Evolutionary conservation across 768 basidiomycete species (phyloP).

Genomic region (Serendipita indica): DNA sequence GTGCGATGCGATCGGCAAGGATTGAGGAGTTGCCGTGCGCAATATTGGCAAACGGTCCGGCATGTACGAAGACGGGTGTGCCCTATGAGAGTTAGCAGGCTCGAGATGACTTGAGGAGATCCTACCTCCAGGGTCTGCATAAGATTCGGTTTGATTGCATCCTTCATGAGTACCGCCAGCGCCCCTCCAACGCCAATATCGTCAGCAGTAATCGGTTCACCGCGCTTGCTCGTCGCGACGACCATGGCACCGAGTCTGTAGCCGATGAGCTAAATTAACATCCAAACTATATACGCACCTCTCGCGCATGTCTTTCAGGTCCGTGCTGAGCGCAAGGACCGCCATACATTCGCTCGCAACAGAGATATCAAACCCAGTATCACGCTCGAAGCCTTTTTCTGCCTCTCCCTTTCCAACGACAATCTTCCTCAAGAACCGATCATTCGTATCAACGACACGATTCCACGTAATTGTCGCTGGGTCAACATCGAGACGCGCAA

Average conservation of each 20-base stretch:
- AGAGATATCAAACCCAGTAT: conserved; percentile 90
- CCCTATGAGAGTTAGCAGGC: conserved; percentile 44
- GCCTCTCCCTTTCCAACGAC: conserved; percentile 83
- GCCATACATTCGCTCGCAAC: conserved; percentile 99
- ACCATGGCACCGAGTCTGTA: conserved; percentile 80
- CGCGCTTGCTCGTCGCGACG: conserved; percentile 81
- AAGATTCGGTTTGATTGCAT: conserved; percentile 95
- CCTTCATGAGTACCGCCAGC: conserved; percentile 93
- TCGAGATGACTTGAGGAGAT: neutral
- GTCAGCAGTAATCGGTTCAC: conserved; percentile 88
- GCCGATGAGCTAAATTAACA: conserved; percentile 1
- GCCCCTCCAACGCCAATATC: conserved; percentile 93
- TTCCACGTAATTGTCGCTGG: conserved; percentile 91
- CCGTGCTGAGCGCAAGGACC: conserved; percentile 80
- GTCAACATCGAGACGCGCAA: conserved; percentile 87
- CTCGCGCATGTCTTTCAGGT: conserved; percentile 80
- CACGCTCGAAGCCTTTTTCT: conserved; percentile 77
- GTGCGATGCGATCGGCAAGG: conserved; percentile 88
- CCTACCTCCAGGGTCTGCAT: conserved; percentile 89
- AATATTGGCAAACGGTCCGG: conserved; percentile 98
- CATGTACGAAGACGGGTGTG: conserved; percentile 97
- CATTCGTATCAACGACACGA: conserved; percentile 92
- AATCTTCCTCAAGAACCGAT: conserved; percentile 89
- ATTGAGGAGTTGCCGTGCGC: conserved; percentile 98
- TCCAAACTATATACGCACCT: conserved; percentile 22